Evolutionary conservation across 2,329 filamentous ascomycete genomes (phyloP).

Genomic region (Pyrenophora teres): DNA sequence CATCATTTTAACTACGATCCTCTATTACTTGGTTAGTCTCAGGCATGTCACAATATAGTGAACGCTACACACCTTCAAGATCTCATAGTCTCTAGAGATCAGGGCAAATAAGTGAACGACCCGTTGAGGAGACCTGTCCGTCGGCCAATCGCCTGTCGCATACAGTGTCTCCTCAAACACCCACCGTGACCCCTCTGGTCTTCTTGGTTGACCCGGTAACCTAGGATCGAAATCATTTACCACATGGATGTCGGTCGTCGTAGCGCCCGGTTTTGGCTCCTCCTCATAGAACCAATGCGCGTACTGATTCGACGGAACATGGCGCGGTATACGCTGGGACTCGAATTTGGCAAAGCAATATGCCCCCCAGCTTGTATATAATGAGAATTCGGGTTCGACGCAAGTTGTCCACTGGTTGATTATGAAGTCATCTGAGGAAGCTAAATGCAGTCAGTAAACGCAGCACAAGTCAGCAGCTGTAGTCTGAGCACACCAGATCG

Average conservation of each 20-base stretch:
- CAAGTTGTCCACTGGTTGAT: too few species aligned
- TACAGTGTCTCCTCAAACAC: background rate
- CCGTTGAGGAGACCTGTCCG: background rate
- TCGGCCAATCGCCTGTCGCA: too few species aligned
- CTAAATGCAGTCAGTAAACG: too few species aligned
- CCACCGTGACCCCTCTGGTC: background rate
- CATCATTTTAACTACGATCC: background rate
- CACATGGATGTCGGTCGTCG: background rate
- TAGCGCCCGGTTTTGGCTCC: background rate
- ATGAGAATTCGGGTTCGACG: too few species aligned
- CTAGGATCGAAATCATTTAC: background rate
- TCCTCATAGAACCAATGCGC: too few species aligned
- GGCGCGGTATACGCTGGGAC: too few species aligned
- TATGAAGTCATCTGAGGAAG: too few species aligned
- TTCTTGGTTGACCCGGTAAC: background rate
- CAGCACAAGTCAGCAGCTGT: too few species aligned
- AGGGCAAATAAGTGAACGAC: background rate
- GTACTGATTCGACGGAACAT: too few species aligned
- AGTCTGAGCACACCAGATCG: background rate
- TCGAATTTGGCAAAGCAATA: too few species aligned
- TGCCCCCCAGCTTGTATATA: too few species aligned
- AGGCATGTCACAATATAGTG: background rate
- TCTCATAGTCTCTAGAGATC: background rate
- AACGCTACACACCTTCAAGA: background rate
- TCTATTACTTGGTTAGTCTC: background rate